Evolutionary conservation across 75 land plant species (phyloP), one percentile per base, ranked within the genome.

Genomic region (Sequoiadendron giganteum): DNA sequence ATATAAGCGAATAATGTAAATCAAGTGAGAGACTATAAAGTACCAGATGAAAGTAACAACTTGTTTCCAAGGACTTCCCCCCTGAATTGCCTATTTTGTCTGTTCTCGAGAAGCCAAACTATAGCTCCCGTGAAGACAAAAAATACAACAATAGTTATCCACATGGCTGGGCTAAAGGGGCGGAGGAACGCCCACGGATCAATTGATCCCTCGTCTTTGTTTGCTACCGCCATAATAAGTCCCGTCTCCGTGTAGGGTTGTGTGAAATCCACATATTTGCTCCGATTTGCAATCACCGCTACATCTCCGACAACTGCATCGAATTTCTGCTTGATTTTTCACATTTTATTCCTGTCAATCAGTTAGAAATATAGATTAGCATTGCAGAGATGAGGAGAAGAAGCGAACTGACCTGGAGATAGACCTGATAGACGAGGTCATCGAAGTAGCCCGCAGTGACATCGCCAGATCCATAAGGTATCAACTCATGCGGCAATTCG

Each of bases 261-360:
- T 52, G 55, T 52, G 55, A 52, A 52, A 52, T 52, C 55, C 16
- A 52, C 16, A 52, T 52, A 52, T 2, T 13, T 52, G 55, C 55
- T 52, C 55, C 55, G 55, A 13, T 52, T 52, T 52, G 55, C 55
- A 52, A 52, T 13, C 55, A 52, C 55, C 16, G 55, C 2, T 52
- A 52, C 55, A 52, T 52, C 55, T 6, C 95, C 97, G 34, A 96
- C 93, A 5, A 90, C 94, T 32, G 95, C 96, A 86, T 96, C 97
- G 82, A 76, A 93, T 6, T 86, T 89, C 94, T 94, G 92, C 84
- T 85, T 91, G 4, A 39, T 80, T 47, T 90, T 89, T 52, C 55
- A 13, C 2, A 7, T 49, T 10, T 49, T 49, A 49, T 49, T 49
- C 9, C 54, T 49, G 14, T 13, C 14, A 8, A 11, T 49, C 25